Conservation (phyloP, 805 yeast genomes). For the Metschnikowia koreensis region DNA sequence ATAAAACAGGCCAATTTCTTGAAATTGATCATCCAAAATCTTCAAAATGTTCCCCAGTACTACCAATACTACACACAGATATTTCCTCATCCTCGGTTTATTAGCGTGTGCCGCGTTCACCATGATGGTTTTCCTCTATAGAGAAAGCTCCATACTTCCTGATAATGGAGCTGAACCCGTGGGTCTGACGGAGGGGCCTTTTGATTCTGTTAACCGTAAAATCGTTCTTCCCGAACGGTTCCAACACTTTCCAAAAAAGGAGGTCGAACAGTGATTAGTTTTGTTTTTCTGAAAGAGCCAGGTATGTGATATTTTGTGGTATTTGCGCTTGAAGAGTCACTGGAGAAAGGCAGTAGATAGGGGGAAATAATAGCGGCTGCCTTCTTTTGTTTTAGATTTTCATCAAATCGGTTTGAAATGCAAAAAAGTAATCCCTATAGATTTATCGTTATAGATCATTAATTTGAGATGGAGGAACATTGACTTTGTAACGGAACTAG, state of each 20-base stretch:
- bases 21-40: not conserved
- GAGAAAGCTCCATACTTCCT: not conserved
- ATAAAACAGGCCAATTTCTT: not conserved
- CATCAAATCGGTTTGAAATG: too few relatives aligned
- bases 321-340: too few relatives aligned
- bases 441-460: too few relatives aligned
- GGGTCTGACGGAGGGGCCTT: not conserved
- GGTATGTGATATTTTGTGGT: too few relatives aligned
- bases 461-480: too few relatives aligned
- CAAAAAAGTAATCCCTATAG: too few relatives aligned
- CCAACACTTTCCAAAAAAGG: not conserved
- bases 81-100: not conserved
- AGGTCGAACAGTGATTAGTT: too few relatives aligned
- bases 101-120: not conserved
- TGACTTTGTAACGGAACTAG: too few relatives aligned
- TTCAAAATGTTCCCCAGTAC: not conserved
- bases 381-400: too few relatives aligned
- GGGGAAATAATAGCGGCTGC: too few relatives aligned
- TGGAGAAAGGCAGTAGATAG: too few relatives aligned
- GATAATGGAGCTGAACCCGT: not conserved
- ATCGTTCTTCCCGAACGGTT: not conserved
- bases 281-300: too few relatives aligned
- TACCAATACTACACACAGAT: not conserved
- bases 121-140: not conserved
- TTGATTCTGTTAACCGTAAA: not conserved